A percentile compares a stretch with the other conserved stretches of the same genome.
phyloP scores from a whole-genome alignment of 345 rosid genomes.

The Limnanthes douglasii region DNA sequence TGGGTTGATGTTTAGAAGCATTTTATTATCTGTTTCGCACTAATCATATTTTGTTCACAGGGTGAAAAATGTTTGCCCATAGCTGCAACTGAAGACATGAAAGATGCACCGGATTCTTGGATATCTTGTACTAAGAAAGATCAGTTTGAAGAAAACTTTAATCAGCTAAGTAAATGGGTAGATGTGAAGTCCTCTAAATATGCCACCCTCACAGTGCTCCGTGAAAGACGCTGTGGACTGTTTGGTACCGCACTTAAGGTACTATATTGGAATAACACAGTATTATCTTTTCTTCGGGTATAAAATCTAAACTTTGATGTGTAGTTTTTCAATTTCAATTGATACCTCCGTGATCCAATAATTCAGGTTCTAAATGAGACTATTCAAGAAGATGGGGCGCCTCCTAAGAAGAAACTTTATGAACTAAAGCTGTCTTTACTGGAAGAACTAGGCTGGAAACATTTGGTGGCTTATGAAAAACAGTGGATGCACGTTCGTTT shows the following conservation, averaged over 20 bases:
- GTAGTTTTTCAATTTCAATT: background rate
- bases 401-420: constrained; percentile 64
- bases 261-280: constrained; percentile 2
- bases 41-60: constrained; percentile 16
- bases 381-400: constrained; percentile 63
- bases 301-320: too few species aligned
- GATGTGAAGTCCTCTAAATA: constrained; percentile 69
- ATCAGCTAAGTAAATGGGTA: constrained; percentile 77
- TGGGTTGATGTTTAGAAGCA: background rate
- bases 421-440: constrained; percentile 66
- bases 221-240: constrained; percentile 56
- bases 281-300: too few species aligned
- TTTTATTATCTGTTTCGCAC: background rate
- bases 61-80: constrained; percentile 19
- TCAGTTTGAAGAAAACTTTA: constrained; percentile 61
- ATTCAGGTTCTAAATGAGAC: constrained; percentile 54
- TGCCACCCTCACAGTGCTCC: constrained; percentile 52
- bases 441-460: constrained; percentile 75
- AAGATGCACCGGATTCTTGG: constrained; percentile 24
- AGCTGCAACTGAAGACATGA: constrained; percentile 20
- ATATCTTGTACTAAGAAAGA: constrained; percentile 29
- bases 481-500: constrained; percentile 90
- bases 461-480: constrained; percentile 46
- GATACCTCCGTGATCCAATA: too few species aligned
- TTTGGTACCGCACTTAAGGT: constrained; percentile 92